Conservation (phyloP, 176 grass and related monocot species). For the Aegilops bicornis region DNA sequence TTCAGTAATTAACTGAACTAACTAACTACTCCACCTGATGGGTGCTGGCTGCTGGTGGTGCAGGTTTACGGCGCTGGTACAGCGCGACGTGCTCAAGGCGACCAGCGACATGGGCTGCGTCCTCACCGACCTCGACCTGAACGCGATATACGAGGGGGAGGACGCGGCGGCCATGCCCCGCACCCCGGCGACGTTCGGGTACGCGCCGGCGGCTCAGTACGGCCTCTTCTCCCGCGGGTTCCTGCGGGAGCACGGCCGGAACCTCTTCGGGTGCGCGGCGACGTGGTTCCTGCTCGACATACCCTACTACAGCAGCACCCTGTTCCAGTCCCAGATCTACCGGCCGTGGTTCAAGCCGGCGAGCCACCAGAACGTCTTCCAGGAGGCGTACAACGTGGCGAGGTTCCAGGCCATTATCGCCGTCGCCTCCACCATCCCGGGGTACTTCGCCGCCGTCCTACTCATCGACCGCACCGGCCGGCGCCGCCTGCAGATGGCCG, state of each 20-base stretch:
- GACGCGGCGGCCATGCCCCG: constrained; percentile 19
- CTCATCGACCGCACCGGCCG: constrained; percentile 54
- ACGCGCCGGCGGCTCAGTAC: not conserved
- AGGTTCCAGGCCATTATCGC: constrained; percentile 60
- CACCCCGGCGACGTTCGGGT: not conserved
- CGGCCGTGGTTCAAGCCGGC: constrained; percentile 21
- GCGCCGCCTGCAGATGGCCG: constrained; percentile 43
- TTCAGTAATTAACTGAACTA: not conserved
- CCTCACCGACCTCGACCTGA: constrained; percentile 23
- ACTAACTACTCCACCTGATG: not conserved
- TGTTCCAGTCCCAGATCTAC: constrained; percentile 53
- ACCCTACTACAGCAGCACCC: constrained; percentile 52
- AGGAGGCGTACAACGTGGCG: constrained; percentile 50
- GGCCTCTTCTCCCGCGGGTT: constrained; percentile 30
- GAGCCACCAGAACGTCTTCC: constrained; percentile 38
- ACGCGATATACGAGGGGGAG: constrained; percentile 25
- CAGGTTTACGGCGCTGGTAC: constrained; percentile 68
- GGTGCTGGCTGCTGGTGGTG: not conserved
- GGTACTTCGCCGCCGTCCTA: constrained; percentile 48
- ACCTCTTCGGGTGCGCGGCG: constrained; percentile 37
- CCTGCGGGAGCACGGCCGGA: constrained; percentile 19
- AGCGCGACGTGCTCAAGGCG: constrained; percentile 63
- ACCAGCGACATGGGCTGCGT: constrained; percentile 55
- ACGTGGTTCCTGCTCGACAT: constrained; percentile 50
- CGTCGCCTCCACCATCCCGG: constrained; percentile 49